These are phyloP conservation scores for Myxozyma neotropica DNA, from an alignment of 805 yeast genomes.

Conservation along the genomic window DNA sequence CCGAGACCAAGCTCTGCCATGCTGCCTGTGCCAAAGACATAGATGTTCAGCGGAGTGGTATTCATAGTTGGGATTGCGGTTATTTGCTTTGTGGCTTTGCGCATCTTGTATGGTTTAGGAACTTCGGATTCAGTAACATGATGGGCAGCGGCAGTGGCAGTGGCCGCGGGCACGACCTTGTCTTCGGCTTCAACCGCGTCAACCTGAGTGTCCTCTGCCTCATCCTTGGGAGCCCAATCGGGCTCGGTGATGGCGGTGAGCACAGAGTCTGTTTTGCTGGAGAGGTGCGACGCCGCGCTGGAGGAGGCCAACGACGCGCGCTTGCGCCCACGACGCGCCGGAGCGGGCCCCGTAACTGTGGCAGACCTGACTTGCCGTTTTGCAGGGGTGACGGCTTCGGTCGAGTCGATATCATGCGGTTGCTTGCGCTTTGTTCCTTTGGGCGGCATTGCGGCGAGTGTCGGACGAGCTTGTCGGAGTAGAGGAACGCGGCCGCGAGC, in stretches of 20 bases:
- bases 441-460: slow-evolving; percentile 13
- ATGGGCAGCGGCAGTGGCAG: background rate
- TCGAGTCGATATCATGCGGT: slow-evolving; percentile 7
- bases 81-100: slow-evolving; percentile 23
- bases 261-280: slow-evolving; percentile 10
- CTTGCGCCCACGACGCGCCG: slow-evolving; percentile 11
- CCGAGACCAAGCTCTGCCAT: slow-evolving; percentile 99
- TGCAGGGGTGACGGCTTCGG: slow-evolving; percentile 1
- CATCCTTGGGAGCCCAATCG: slow-evolving; percentile 7
- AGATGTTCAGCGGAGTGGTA: slow-evolving; percentile 65
- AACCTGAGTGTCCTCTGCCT: slow-evolving; percentile 14
- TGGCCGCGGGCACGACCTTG: background rate
- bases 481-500: background rate
- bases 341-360: background rate
- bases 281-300: background rate
- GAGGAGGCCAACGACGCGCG: slow-evolving; percentile 8
- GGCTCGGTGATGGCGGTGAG: slow-evolving; percentile 24
- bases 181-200: background rate
- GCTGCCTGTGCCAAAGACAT: slow-evolving; percentile 95
- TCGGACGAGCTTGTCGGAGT: background rate
- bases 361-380: slow-evolving; percentile 13
- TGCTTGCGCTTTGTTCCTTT: slow-evolving; percentile 20
- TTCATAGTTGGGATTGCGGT: slow-evolving; percentile 41
- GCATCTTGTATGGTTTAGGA: slow-evolving; percentile 20
- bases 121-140: background rate